Conservation (phyloP, 2,329 filamentous ascomycete genomes). For the Curvularia sp. region DNA sequence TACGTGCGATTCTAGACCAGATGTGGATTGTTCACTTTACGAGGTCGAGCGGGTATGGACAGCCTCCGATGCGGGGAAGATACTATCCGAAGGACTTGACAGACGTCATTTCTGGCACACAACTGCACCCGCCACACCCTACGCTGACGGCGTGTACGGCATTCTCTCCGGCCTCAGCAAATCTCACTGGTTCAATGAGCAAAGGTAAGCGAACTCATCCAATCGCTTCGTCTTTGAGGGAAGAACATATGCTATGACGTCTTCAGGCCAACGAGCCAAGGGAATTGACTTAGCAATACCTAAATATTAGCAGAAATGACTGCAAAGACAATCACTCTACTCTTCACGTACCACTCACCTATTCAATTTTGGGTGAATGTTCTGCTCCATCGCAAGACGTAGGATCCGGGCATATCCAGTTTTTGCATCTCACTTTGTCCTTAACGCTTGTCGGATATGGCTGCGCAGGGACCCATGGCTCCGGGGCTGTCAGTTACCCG, state of each 20-base stretch:
- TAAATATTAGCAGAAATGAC: conserved; percentile 9
- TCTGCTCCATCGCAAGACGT: neutral
- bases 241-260: conserved; percentile 20
- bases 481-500: conserved; percentile 26
- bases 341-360: neutral
- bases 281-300: conserved; percentile 8
- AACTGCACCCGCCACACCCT: conserved; percentile 2
- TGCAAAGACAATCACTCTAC: neutral
- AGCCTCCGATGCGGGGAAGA: conserved; percentile 9
- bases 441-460: conserved; percentile 9
- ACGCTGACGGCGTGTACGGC: conserved; percentile 16
- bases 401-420: neutral
- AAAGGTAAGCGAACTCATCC: conserved; percentile 13
- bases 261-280: conserved; percentile 12
- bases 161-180: conserved; percentile 10
- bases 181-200: conserved; percentile 18
- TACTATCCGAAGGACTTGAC: conserved; percentile 7
- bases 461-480: conserved; percentile 23
- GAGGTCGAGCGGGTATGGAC: neutral
- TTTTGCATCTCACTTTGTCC: neutral
- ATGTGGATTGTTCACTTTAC: neutral
- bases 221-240: conserved; percentile 10
- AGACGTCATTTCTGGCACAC: conserved; percentile 25
- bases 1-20: neutral
- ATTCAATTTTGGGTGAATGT: neutral